A percentile compares a stretch with the other conserved stretches of the same genome.
Evolutionary conservation across 495 filamentous ascomycete genomes (phyloP).

Genomic region (Podospora appendiculata): DNA sequence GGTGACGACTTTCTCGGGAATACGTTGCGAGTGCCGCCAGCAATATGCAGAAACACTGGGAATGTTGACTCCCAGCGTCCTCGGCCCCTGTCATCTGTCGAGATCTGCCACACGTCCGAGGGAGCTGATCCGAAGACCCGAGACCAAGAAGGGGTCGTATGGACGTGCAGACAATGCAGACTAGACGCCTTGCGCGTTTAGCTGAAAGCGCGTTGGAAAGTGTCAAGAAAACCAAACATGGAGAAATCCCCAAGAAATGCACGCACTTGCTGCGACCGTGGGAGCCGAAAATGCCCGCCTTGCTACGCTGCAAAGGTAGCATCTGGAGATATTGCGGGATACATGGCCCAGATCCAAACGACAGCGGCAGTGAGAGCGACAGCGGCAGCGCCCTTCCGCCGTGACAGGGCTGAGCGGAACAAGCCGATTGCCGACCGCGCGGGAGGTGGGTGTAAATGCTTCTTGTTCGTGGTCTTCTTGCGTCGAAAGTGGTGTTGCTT

Average conservation of each 20-base stretch:
- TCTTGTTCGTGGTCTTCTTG: too few species aligned
- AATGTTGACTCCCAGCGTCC: not conserved
- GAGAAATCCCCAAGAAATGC: too few species aligned
- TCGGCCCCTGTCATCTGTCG: not conserved
- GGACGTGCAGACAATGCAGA: constrained; percentile 6
- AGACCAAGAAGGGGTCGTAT: constrained; percentile 6
- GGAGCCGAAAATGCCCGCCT: too few species aligned
- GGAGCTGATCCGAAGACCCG: constrained; percentile 21
- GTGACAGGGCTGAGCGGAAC: constrained; percentile 13
- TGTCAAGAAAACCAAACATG: not conserved
- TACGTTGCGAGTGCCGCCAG: too few species aligned
- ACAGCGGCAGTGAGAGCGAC: not conserved
- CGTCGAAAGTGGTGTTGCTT: too few species aligned
- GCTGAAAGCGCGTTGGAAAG: not conserved
- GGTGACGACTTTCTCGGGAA: too few species aligned
- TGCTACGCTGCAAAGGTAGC: too few species aligned
- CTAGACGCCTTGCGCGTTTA: not conserved
- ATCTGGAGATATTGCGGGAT: too few species aligned
- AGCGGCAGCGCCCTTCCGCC: constrained; percentile 4
- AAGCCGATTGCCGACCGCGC: constrained; percentile 1
- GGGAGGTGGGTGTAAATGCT: not conserved
- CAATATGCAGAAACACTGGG: too few species aligned
- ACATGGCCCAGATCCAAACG: too few species aligned
- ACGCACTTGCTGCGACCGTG: too few species aligned
- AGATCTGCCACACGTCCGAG: constrained; percentile 14